Base-by-base conservation (phyloP, 1,139 yeast genomes). In the Taiozyma sp. region DNA sequence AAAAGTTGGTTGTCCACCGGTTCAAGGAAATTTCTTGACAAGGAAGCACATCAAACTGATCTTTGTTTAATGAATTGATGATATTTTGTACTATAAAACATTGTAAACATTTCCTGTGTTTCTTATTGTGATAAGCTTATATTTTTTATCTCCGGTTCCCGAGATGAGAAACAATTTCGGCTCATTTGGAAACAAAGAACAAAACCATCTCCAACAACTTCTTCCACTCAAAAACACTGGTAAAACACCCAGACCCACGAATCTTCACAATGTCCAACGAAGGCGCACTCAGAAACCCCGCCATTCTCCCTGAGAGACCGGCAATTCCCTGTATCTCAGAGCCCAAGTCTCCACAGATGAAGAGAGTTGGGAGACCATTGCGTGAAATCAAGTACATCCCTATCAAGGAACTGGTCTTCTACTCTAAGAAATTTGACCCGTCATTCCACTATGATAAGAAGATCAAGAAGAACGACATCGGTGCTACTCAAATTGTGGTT, bases 401-500 rank as follows among this genome's bases (percentile, higher is more conserved):
- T 6, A 64, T 71, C 7, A 72, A 71, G 46, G 64, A 70, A 34
- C 59, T 66, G 34, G 65, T 66, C 5, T 72, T 68, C 47, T 65
- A 59, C 52, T 63, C 73, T 43, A 65, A 68, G 47, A 56, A 65
- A 49, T 66, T 67, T 24, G 70, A 72, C 16, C 64, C 70, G 26
- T 64, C 61, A 60, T 71, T 71, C 53, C 67, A 73, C 0, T 75
- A 75, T 51, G 77, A 65, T 49, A 24, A 24, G 6, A 46, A 48
- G 22, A 32, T 50, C 19, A 47, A 47, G 21, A 21, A 43, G 5
- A 13, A 13, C 6, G 50, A 81, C 7, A 64, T 79, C 42, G 64
- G 68, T 19, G 65, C 71, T 13, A 68, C 73, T 50, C 73, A 79
- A 51, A 63, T 85, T 8, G 72, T 87, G 24, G 74, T 88, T 29